Conservation (phyloP, 345 rosid species). For the Ceriops zippeliana region DNA sequence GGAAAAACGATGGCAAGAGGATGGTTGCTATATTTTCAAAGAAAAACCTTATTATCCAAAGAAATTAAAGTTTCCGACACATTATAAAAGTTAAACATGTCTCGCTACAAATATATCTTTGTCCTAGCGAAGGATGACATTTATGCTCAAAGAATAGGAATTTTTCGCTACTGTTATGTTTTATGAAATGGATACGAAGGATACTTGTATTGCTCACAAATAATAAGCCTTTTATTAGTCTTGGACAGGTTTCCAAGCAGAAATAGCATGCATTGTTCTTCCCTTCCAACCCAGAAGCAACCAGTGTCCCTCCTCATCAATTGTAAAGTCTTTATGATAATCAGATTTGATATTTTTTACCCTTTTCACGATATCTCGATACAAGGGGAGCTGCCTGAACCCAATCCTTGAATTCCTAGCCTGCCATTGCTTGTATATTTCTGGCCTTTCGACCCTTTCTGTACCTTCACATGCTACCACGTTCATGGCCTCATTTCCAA, state of each 20-base stretch:
- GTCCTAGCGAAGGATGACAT: too few species aligned
- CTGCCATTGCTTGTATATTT: conserved; percentile 44
- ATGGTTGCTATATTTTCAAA: too few species aligned
- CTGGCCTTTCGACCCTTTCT: conserved; percentile 42
- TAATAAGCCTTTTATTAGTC: background rate
- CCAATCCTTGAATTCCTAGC: conserved; percentile 42
- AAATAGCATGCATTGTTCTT: conserved; percentile 38
- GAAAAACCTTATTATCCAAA: too few species aligned
- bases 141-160: too few species aligned
- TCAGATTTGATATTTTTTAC: conserved; percentile 23
- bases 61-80: too few species aligned
- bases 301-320: conserved; percentile 47
- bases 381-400: conserved; percentile 38
- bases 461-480: conserved; percentile 52
- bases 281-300: conserved; percentile 62
- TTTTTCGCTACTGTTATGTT: too few species aligned
- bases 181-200: too few species aligned
- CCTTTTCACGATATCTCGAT: conserved; percentile 34
- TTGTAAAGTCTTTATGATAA: conserved; percentile 49
- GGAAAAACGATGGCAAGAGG: too few species aligned
- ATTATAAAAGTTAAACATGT: too few species aligned
- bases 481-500: conserved; percentile 48
- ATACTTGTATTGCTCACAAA: background rate
- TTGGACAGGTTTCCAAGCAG: conserved; percentile 35
- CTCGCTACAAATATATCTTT: too few species aligned